Evolutionary conservation across 495 filamentous ascomycete genomes (phyloP), one percentile per base, ranked within the genome.

Genomic region (Penicillium pulvis): DNA sequence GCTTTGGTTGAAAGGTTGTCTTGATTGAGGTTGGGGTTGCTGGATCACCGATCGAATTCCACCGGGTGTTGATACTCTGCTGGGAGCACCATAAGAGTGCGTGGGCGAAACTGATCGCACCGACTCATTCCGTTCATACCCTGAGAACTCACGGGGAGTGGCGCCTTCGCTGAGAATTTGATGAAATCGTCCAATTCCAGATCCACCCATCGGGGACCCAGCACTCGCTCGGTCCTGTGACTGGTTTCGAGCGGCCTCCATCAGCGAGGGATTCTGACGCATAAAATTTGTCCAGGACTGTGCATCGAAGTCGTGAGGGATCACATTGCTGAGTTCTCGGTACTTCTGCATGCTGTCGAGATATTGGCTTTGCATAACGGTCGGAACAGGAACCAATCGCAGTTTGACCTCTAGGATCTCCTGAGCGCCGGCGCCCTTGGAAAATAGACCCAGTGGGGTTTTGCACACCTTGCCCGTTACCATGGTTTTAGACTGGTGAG

Each of bases 401-500:
- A 98, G 74, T 73, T 91, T 97, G 58, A 98, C 95, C 74, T 98
- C 95, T 55, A 98, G 73, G 2, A 91, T 97, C 70, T 98, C 94
- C 66, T 87, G 89, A 41, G 87, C 85, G 46, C n/a, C 39, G 23
- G 43, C 43, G 23, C 88, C 91, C 62, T 90, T 90, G 19, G 85
- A 87, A 69, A 98, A 93, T 17, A 97, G 74, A 16, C 89, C 89
- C 28, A 96, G 75, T 8, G 91, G 75, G 65, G 93, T 97, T 61
- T 88, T 90, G 61, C 88, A 91, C 47, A 98, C 89, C 14, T 92
- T 88, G 24, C 94, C 94, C 11, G 95, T 98, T 56, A 98, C 85
- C 68, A 96, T 83, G 46, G 91, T 86, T 30, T 85, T 80, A 0
- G 84, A 87, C 58, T 86, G 80, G 59, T 81, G 78, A 54, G 80